A percentile compares a stretch with the other conserved stretches of the same genome.
These are phyloP conservation scores for Podila clonocystis DNA, from an alignment of 192 early-diverging fungal genomes.

Conservation along the genomic window DNA sequence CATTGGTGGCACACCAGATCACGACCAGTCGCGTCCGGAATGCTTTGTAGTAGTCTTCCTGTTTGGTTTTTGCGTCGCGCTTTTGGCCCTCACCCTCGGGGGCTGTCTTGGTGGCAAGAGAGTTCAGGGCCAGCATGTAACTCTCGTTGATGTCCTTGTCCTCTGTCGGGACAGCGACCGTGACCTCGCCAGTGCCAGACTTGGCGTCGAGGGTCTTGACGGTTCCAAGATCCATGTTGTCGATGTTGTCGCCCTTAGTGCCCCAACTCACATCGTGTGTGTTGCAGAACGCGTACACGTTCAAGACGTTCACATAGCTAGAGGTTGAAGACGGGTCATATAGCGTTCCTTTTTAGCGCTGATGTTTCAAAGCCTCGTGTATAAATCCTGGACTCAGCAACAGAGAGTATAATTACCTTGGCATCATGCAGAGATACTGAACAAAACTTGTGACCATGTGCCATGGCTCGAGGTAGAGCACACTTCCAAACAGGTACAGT, in stretches of 20 bases:
- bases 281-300: slow-evolving; percentile 76
- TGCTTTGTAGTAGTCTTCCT: slow-evolving; percentile 83
- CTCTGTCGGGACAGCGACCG: slow-evolving; percentile 81
- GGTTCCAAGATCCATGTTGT: slow-evolving; percentile 76
- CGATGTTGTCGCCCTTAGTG: slow-evolving; percentile 88
- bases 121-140: slow-evolving; percentile 78
- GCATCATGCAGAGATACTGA: slow-evolving; percentile 79
- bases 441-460: slow-evolving; percentile 81
- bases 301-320: slow-evolving; percentile 82
- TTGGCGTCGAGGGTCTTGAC: slow-evolving; percentile 75
- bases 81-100: slow-evolving; percentile 56
- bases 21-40: slow-evolving; percentile 85
- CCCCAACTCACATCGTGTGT: slow-evolving; percentile 82
- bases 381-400: not conserved
- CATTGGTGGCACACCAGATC: slow-evolving; percentile 84
- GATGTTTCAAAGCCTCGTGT: too few species aligned
- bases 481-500: slow-evolving; percentile 69
- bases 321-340: slow-evolving; percentile 61
- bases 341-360: too few species aligned
- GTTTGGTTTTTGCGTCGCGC: slow-evolving; percentile 77
- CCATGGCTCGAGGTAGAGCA: slow-evolving; percentile 81
- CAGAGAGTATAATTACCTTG: slow-evolving; percentile 60
- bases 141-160: slow-evolving; percentile 82
- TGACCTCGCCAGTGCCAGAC: slow-evolving; percentile 77
- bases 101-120: slow-evolving; percentile 56